These are phyloP conservation scores for Collybiopsis confluens DNA, from an alignment of 768 basidiomycete genomes.

Conservation along the genomic window DNA sequence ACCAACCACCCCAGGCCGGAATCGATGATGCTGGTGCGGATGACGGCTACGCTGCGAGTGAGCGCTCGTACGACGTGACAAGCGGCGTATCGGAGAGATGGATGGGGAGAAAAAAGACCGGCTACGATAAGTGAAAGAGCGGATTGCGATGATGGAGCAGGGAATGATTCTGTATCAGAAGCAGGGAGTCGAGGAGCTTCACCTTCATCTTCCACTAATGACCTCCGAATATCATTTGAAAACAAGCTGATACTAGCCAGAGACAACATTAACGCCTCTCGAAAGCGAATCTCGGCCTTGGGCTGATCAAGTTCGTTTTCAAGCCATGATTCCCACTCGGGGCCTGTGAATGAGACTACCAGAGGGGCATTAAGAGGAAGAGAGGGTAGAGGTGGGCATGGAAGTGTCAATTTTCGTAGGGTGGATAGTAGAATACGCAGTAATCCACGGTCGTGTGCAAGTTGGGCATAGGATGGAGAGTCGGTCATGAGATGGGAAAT, in stretches of 20 bases:
- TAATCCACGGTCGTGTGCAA: slow-evolving; percentile 48
- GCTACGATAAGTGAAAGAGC: slow-evolving; percentile 45
- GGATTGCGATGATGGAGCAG: not conserved
- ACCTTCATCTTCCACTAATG: slow-evolving; percentile 55
- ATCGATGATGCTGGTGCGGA: slow-evolving; percentile 84
- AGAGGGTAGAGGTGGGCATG: slow-evolving; percentile 55
- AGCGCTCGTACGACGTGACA: slow-evolving; percentile 84
- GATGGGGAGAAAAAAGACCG: slow-evolving; percentile 55
- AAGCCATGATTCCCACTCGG: slow-evolving; percentile 8
- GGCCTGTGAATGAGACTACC: not conserved
- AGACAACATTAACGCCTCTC: slow-evolving; percentile 73
- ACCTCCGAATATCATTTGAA: slow-evolving; percentile 66
- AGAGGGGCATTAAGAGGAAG: slow-evolving; percentile 20
- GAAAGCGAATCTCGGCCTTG: slow-evolving; percentile 53
- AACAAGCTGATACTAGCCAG: slow-evolving; percentile 71
- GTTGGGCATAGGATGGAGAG: slow-evolving; percentile 59
- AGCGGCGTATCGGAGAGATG: slow-evolving; percentile 80
- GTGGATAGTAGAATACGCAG: not conserved
- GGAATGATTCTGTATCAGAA: slow-evolving; percentile 8
- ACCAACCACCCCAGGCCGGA: slow-evolving; percentile 72
- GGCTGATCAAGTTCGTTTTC: slow-evolving; percentile 70
- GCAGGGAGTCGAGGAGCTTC: slow-evolving; percentile 32
- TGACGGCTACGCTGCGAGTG: slow-evolving; percentile 70
- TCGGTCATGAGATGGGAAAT: slow-evolving; percentile 72
- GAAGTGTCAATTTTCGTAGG: slow-evolving; percentile 35